Evolutionary conservation across 2,329 filamentous ascomycete genomes (phyloP).

Genomic region (Sphaceloma murrayae): DNA sequence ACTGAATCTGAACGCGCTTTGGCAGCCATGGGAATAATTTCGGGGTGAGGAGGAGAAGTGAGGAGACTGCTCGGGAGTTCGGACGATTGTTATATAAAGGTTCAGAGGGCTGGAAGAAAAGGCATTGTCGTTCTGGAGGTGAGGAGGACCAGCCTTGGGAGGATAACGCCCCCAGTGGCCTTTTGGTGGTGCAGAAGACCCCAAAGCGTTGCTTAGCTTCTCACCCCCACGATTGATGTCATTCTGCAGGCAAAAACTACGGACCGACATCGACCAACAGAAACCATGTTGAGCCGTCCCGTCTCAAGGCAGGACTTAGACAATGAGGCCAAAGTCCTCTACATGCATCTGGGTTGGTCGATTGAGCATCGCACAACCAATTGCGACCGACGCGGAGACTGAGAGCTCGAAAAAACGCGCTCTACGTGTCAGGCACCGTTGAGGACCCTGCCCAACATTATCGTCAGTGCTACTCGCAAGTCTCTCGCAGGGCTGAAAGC

Average conservation of each 20-base stretch:
- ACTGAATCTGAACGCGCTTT: conserved; percentile 14
- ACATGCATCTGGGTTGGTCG: no score
- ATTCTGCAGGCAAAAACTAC: background rate
- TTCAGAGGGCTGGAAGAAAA: conserved; percentile 1
- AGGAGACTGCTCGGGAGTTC: conserved; percentile 1
- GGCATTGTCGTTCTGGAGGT: background rate
- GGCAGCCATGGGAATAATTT: conserved; percentile 24
- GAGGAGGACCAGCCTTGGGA: conserved; percentile 3
- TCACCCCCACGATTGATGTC: background rate
- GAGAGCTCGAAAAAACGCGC: background rate
- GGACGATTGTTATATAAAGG: conserved; percentile 1
- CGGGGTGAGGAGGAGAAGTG: background rate
- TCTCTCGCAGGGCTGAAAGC: conserved; percentile 11
- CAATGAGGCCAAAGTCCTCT: no score
- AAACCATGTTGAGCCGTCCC: background rate
- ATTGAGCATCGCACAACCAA: no score
- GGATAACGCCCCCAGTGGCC: background rate
- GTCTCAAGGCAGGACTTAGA: no score
- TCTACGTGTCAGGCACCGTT: conserved; percentile 4
- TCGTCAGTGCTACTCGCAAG: background rate
- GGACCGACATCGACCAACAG: background rate
- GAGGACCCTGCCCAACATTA: conserved; percentile 12
- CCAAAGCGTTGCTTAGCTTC: background rate
- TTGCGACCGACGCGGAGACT: no score
- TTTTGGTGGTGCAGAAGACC: no score